These are phyloP conservation scores for Harringtonia lauricola DNA, from an alignment of 2,329 filamentous ascomycete species.

Conservation along the genomic window DNA sequence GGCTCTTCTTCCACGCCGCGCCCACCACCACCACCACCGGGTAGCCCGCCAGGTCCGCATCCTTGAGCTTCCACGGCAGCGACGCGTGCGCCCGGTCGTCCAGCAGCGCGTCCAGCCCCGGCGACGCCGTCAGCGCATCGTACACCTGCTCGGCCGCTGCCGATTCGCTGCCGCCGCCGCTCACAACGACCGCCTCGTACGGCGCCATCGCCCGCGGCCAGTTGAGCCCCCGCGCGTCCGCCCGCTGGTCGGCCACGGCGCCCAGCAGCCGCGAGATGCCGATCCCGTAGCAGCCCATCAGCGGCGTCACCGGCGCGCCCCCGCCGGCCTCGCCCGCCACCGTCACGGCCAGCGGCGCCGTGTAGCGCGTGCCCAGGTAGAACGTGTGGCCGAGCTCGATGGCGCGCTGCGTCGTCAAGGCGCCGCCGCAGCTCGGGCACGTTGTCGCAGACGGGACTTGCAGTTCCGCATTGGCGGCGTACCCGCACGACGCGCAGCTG, in stretches of 20 bases:
- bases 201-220: conserved; percentile 86
- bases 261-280: conserved; percentile 85
- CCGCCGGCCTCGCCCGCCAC: conserved; percentile 24
- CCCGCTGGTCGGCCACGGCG: conserved; percentile 66
- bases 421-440: conserved; percentile 52
- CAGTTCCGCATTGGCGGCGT: conserved; percentile 73
- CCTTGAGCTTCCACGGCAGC: conserved; percentile 76
- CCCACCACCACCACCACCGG: conserved; percentile 75
- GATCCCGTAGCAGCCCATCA: conserved; percentile 97
- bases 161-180: conserved; percentile 25
- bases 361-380: conserved; percentile 83
- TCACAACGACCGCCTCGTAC: conserved; percentile 62
- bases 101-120: conserved; percentile 55
- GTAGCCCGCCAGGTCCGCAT: conserved; percentile 84
- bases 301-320: conserved; percentile 16
- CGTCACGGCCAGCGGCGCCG: conserved; percentile 45
- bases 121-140: conserved; percentile 38
- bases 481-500: conserved; percentile 60
- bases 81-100: conserved; percentile 61
- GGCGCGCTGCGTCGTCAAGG: conserved; percentile 55
- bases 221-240: conserved; percentile 63
- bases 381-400: conserved; percentile 95
- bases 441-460: conserved; percentile 54
- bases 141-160: conserved; percentile 48
- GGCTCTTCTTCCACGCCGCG: conserved; percentile 44